phyloP scores from a whole-genome alignment of 495 filamentous ascomycete species.

The Aspergillus panamensis region DNA sequence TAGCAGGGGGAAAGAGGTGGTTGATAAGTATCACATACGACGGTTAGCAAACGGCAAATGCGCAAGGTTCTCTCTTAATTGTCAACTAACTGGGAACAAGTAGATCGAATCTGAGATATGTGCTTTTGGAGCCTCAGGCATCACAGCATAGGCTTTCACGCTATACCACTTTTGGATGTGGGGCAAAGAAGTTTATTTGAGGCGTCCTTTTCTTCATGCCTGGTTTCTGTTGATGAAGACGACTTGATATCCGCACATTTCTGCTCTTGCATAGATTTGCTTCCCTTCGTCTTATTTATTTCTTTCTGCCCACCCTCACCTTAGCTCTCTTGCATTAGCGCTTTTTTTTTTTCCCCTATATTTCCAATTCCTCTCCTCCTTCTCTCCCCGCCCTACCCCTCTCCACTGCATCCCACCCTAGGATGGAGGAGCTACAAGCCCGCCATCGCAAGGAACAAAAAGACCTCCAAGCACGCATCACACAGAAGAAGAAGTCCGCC shows the following conservation, averaged over 20 bases:
- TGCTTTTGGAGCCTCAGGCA: not conserved
- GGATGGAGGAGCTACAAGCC: conserved; percentile 69
- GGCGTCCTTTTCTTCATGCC: not conserved
- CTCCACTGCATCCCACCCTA: conserved; percentile 8
- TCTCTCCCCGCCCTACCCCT: not conserved
- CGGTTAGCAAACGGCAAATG: too few species aligned
- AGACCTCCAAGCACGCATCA: conserved; percentile 78
- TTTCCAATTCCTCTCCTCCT: not conserved
- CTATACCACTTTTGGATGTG: not conserved
- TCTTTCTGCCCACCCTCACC: not conserved
- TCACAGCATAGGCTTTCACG: not conserved
- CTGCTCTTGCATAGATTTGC: not conserved
- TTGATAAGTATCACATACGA: too few species aligned
- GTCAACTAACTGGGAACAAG: too few species aligned
- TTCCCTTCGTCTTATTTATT: not conserved
- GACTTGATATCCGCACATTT: not conserved
- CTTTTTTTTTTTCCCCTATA: not conserved
- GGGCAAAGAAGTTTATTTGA: not conserved
- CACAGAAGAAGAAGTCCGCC: conserved; percentile 91
- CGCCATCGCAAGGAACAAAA: conserved; percentile 85
- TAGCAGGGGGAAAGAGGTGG: too few species aligned
- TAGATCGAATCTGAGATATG: too few species aligned
- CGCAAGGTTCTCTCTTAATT: too few species aligned
- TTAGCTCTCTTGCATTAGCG: not conserved
- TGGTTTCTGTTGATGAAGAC: not conserved